Base-by-base conservation (phyloP, 176 grass and related monocot genomes). In the Puccinellia tenuiflora region DNA sequence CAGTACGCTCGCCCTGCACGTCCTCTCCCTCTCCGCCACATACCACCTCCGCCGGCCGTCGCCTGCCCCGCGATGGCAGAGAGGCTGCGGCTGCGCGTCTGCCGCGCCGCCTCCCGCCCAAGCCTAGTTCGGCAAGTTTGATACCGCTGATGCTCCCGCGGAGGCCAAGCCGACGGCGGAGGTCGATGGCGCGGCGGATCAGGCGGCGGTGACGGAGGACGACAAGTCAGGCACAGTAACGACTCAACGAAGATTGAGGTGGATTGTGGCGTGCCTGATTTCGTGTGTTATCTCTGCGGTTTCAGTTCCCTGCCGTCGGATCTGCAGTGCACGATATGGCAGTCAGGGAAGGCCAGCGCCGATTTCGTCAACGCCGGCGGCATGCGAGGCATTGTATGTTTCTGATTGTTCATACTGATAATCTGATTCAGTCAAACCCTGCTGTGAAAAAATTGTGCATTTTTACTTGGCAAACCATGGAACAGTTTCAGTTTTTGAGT, bases 51-150 rank as follows among this genome's bases (percentile, higher is more conserved):
- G 8, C 79, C 55, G 15, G 1, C 18, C n/a, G 18, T 37, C 7
- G 18, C 33, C 34, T 40, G 1, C 61, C 24, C 31, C 1, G 40
- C 35, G 10, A 37, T 10, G 5, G 14, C 80, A 7, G 18, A 40
- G 59, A 68, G 46, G 13, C 73, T 24, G 43, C 87, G 4, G 5
- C 39, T 66, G 33, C 76, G 18, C 60, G 14, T 70, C 40, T 79
- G 70, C 84, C 55, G 78, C 6, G 31, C 76, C 46, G n/a, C 14
- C 78, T 6, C 69, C 78, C 3, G 46, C 88, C 18, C 76, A 70
- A 5, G 86, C 90, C 31, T 94, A 94, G 90, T 94, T 97, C 37
- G 86, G 88, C 40, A 94, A 92, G 87, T 97, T 94, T 72, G 92
- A 97, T 57, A 83, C 80, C 26, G 61, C 87, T 7, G 93, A 90